phyloP scores from a whole-genome alignment of 768 basidiomycete genomes.

The Kwoniella newhampshirensis region DNA sequence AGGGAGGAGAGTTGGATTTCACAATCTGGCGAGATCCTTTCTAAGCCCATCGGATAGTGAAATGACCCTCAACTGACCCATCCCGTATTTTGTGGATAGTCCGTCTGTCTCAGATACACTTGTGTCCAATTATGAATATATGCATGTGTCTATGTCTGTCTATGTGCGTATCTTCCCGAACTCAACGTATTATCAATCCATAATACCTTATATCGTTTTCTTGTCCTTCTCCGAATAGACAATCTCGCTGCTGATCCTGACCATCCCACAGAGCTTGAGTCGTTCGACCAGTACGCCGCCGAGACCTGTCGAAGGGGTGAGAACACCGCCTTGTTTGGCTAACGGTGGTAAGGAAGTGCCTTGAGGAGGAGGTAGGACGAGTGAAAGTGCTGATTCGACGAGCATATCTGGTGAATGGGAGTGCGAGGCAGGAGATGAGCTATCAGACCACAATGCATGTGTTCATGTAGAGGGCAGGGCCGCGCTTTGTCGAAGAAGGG shows the following conservation, averaged over 20 bases:
- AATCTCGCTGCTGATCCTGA: slow-evolving; percentile 29
- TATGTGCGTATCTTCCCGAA: neutral
- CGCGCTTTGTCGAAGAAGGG: neutral
- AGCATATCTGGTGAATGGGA: slow-evolving; percentile 62
- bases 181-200: neutral
- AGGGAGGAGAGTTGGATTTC: slow-evolving; percentile 32
- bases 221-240: neutral
- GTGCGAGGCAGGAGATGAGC: too few relatives aligned
- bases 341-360: slow-evolving; percentile 61
- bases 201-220: slow-evolving; percentile 8
- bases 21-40: slow-evolving; percentile 34
- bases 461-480: too few relatives aligned
- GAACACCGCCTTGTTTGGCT: slow-evolving; percentile 68
- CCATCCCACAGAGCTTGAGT: slow-evolving; percentile 60
- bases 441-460: too few relatives aligned
- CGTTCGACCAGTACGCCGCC: slow-evolving; percentile 73
- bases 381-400: slow-evolving; percentile 72
- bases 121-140: too few relatives aligned
- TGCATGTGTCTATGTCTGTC: neutral
- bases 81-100: too few relatives aligned
- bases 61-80: too few relatives aligned
- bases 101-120: too few relatives aligned
- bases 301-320: slow-evolving; percentile 80
- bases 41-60: slow-evolving; percentile 12
- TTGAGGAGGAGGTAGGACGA: slow-evolving; percentile 60